A percentile compares a stretch with the other conserved stretches of the same genome.
phyloP scores from a whole-genome alignment of 2,329 filamentous ascomycete species.

The Meredithiella fracta region DNA sequence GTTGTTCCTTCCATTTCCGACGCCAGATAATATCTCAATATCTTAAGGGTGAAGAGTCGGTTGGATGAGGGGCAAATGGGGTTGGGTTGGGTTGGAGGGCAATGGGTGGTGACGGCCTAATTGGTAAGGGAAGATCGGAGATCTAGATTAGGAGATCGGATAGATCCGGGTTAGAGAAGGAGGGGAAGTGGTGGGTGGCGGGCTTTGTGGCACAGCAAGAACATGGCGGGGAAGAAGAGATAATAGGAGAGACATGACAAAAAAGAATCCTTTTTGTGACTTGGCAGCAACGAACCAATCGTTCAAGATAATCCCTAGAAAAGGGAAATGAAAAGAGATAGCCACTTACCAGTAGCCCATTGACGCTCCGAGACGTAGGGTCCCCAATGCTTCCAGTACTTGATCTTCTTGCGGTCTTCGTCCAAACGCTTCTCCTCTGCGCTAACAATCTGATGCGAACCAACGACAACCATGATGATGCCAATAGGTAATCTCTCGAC shows the following conservation, averaged over 20 bases:
- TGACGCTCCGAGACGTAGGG: constrained; percentile 86
- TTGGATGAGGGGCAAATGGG: neutral
- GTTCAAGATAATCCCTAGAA: neutral
- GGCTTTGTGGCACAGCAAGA: too few species aligned
- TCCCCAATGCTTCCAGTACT: constrained; percentile 99
- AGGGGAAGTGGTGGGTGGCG: too few species aligned
- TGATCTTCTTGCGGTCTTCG: constrained; percentile 64
- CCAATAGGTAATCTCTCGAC: constrained; percentile 2
- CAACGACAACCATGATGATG: constrained; percentile 66
- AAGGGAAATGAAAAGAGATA: neutral
- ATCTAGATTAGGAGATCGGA: neutral
- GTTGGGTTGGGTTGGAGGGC: neutral
- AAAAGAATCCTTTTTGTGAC: neutral
- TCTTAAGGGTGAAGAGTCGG: too few species aligned
- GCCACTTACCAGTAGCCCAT: constrained; percentile 68
- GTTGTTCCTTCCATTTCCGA: neutral
- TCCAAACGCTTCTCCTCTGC: constrained; percentile 82
- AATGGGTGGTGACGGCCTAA: neutral
- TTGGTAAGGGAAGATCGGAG: neutral
- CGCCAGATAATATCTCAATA: neutral
- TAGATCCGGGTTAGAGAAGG: too few species aligned
- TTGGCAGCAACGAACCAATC: neutral
- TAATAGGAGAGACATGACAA: constrained; percentile 1
- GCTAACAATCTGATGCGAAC: constrained; percentile 72
- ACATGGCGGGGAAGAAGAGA: neutral